Percentiles rank a stretch among this genome's conserved stretches.
phyloP scores from a whole-genome alignment of 768 basidiomycete species.

The Mycena floridula region DNA sequence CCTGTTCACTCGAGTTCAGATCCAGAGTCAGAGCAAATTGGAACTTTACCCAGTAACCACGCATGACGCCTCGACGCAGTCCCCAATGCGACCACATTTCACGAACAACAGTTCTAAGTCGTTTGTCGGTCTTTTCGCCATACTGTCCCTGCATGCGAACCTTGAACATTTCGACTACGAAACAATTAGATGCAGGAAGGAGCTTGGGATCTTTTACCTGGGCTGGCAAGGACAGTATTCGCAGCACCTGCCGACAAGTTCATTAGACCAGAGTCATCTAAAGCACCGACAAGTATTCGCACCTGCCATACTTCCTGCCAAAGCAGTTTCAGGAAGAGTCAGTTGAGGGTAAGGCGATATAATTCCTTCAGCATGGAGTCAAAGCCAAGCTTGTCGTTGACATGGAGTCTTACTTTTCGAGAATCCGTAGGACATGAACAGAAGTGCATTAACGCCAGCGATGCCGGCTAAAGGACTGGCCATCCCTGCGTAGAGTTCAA shows the following conservation, averaged over 20 bases:
- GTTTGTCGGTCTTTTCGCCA: conserved; percentile 73
- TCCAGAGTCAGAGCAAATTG: background rate
- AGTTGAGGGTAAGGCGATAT: conserved; percentile 88
- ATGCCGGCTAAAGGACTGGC: conserved; percentile 86
- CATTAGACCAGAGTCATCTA: too few relatives aligned
- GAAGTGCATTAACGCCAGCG: conserved; percentile 91
- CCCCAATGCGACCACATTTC: conserved; percentile 91
- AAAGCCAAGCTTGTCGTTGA: too few relatives aligned
- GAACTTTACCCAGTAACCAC: conserved; percentile 85
- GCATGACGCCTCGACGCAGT: conserved; percentile 84
- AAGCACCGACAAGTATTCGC: too few relatives aligned
- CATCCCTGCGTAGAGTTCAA: conserved; percentile 56
- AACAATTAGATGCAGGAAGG: conserved; percentile 2
- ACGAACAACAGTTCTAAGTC: conserved; percentile 57
- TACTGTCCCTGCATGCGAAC: conserved; percentile 97
- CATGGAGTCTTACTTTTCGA: too few relatives aligned
- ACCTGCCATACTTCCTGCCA: conserved; percentile 90
- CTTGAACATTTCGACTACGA: conserved; percentile 93
- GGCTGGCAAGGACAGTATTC: conserved; percentile 87
- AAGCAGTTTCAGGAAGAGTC: conserved; percentile 70
- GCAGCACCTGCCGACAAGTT: too few relatives aligned
- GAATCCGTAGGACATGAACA: conserved; percentile 87
- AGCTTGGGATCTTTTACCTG: conserved; percentile 41
- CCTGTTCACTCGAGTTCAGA: conserved; percentile 32
- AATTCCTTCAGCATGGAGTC: conserved; percentile 59